A percentile compares a stretch with the other conserved stretches of the same genome.
Conservation (phyloP, 2,329 filamentous ascomycete species). For the Fusarium sp. region DNA sequence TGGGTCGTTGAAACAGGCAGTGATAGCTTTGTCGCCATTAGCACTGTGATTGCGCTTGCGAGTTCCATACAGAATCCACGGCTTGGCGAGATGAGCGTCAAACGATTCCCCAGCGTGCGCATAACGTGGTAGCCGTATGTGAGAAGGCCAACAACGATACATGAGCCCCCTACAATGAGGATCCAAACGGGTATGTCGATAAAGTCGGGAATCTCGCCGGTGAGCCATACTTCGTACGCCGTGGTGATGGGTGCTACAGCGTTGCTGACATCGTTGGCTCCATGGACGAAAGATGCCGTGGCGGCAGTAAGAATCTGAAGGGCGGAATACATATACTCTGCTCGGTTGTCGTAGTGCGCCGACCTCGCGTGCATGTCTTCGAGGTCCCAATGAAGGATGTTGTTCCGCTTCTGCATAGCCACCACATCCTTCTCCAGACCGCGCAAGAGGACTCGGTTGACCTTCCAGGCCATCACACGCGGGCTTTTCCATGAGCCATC, state of each 20-base stretch:
- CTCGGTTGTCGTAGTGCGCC: constrained; percentile 71
- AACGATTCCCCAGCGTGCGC: constrained; percentile 70
- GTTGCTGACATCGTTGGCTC: constrained; percentile 75
- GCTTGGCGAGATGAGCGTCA: constrained; percentile 70
- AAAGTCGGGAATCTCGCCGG: constrained; percentile 55
- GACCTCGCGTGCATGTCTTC: constrained; percentile 66
- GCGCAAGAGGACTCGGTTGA: constrained; percentile 57
- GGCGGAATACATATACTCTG: constrained; percentile 72
- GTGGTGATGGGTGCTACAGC: constrained; percentile 73
- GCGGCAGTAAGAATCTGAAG: constrained; percentile 71
- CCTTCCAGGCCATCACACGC: constrained; percentile 54
- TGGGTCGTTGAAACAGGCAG: constrained; percentile 74
- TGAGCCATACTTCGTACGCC: constrained; percentile 70
- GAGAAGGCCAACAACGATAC: constrained; percentile 67
- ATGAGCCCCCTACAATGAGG: constrained; percentile 63
- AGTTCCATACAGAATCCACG: constrained; percentile 72
- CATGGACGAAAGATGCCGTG: constrained; percentile 74
- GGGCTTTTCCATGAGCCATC: constrained; percentile 55
- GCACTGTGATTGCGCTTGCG: constrained; percentile 71
- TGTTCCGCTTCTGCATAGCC: constrained; percentile 58
- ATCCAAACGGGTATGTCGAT: constrained; percentile 71
- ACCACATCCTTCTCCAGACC: constrained; percentile 63
- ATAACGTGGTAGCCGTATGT: constrained; percentile 75
- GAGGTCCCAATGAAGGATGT: constrained; percentile 62
- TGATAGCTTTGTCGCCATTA: constrained; percentile 64